phyloP scores from a whole-genome alignment of 176 grass and related monocot species.

The Echinochloa phyllopogon region DNA sequence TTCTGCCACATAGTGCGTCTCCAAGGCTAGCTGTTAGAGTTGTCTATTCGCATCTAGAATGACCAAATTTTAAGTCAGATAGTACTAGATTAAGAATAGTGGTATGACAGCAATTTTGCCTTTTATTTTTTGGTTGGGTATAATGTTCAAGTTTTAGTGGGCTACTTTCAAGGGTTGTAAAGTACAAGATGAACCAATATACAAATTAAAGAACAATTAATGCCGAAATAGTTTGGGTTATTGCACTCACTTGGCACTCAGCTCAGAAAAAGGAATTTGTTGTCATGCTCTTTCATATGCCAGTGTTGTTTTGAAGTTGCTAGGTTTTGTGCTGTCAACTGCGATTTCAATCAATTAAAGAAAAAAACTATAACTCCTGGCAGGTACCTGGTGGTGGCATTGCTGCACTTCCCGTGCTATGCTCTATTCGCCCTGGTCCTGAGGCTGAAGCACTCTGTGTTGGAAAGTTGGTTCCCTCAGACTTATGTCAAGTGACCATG shows the following conservation, averaged over 20 bases:
- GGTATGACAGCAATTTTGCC: background rate
- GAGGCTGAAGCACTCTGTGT: constrained; percentile 61
- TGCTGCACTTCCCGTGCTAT: constrained; percentile 90
- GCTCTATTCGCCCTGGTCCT: constrained; percentile 65
- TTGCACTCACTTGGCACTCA: background rate
- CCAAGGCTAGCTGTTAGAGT: background rate
- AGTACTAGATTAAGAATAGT: background rate
- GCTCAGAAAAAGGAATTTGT: background rate
- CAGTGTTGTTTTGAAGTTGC: background rate
- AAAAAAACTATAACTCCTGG: background rate
- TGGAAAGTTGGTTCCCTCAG: constrained; percentile 70
- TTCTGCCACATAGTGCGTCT: background rate
- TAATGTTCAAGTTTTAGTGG: background rate
- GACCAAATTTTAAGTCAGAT: background rate
- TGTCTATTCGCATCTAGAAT: background rate
- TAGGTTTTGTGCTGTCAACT: background rate
- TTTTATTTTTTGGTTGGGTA: background rate
- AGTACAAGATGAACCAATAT: background rate
- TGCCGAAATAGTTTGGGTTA: constrained; percentile 2
- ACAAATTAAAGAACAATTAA: background rate
- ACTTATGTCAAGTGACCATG: constrained; percentile 44
- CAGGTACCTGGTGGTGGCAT: constrained; percentile 80
- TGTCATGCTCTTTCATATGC: background rate
- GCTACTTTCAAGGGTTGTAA: background rate
- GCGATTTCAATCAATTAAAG: background rate